Evolutionary conservation across 2,329 filamentous ascomycete genomes (phyloP).

Genomic region (Paecilomyces variotii): DNA sequence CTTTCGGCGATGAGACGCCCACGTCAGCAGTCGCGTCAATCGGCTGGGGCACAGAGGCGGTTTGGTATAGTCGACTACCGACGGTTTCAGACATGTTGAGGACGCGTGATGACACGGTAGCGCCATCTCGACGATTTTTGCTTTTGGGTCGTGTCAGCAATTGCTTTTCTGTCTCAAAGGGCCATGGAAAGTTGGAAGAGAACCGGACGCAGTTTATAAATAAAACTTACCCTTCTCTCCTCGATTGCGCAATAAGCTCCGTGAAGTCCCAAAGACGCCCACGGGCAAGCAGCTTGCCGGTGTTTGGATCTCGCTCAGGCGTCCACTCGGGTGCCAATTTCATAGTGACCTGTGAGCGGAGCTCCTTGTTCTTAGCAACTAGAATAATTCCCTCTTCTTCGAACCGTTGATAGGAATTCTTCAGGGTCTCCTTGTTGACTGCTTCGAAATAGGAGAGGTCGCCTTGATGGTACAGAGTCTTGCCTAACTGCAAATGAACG

Average conservation of each 20-base stretch:
- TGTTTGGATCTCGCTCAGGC: constrained; percentile 55
- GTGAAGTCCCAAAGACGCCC: constrained; percentile 88
- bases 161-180: neutral
- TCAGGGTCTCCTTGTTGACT: constrained; percentile 95
- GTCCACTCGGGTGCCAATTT: constrained; percentile 68
- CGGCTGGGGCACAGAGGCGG: constrained; percentile 17
- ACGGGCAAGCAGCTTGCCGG: constrained; percentile 55
- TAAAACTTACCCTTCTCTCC: constrained; percentile 62
- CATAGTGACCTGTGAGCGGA: constrained; percentile 37
- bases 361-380: constrained; percentile 59
- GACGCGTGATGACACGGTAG: constrained; percentile 77
- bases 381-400: constrained; percentile 84
- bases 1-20: constrained; percentile 26
- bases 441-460: constrained; percentile 96
- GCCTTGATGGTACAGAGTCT: constrained; percentile 95
- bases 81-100: constrained; percentile 67
- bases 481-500: constrained; percentile 59
- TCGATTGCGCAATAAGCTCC: constrained; percentile 71
- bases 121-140: constrained; percentile 91
- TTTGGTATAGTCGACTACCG: constrained; percentile 58
- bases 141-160: constrained; percentile 13
- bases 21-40: constrained; percentile 17
- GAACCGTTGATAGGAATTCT: constrained; percentile 83
- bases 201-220: neutral
- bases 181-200: neutral